phyloP scores from a whole-genome alignment of 306 rosid genomes.

The Prunus fruticosa region DNA sequence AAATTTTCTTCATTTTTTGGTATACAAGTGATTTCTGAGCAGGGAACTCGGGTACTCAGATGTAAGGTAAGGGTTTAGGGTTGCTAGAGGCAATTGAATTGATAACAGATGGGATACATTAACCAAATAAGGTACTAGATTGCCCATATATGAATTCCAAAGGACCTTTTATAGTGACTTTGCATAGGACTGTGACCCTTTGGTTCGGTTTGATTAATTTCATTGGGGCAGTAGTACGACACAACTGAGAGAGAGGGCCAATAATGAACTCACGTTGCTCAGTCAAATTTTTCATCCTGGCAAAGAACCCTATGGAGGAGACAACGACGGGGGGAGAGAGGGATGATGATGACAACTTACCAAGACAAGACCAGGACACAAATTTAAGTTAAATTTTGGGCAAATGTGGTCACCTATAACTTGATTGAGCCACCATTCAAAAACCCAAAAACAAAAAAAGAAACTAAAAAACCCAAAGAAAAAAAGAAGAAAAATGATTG shows the following conservation, averaged over 20 bases:
- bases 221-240: background rate
- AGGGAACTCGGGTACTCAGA: too few species aligned
- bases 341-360: conserved; percentile 14
- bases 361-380: background rate
- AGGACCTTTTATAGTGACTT: background rate
- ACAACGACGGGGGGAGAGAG: conserved; percentile 9
- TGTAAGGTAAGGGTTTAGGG: too few species aligned
- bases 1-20: too few species aligned
- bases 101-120: background rate
- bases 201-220: background rate
- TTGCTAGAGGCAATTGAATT: background rate
- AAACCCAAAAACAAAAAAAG: background rate
- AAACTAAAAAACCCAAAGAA: background rate
- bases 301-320: conserved; percentile 25
- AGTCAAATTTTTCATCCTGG: conserved; percentile 24
- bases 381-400: background rate
- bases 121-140: background rate
- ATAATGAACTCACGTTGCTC: conserved; percentile 26
- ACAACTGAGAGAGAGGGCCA: conserved; percentile 5
- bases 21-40: too few species aligned
- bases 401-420: background rate
- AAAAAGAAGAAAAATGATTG: background rate
- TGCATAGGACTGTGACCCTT: background rate
- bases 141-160: background rate
- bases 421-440: background rate